Evolutionary conservation across 768 basidiomycete genomes (phyloP), one percentile per base, ranked within the genome.

Genomic region (Cyathus striatus): DNA sequence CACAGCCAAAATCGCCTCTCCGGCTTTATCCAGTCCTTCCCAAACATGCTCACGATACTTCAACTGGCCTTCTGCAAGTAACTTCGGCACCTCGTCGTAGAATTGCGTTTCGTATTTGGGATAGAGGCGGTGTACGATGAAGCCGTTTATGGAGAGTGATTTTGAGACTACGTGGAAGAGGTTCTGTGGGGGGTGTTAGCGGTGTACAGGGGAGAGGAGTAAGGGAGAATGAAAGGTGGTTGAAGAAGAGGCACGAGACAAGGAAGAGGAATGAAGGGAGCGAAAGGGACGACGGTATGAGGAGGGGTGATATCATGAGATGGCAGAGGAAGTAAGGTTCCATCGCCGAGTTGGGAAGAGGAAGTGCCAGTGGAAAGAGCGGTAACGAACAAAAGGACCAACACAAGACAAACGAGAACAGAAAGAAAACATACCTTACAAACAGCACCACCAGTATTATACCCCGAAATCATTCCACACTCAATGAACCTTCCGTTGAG

Each of bases 401-500:
- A n/a, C n/a, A n/a, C n/a, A n/a, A n/a, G n/a, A n/a, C n/a, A n/a
- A n/a, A n/a, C n/a, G n/a, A n/a, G n/a, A n/a, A n/a, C n/a, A n/a
- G n/a, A n/a, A n/a, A n/a, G n/a, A n/a, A 13, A 45, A 12, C 47
- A n/a, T 47, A 65, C 65, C 41, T 50, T 57, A 49, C 64, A 43
- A 0, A 58, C 55, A 12, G 49, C 33, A 2, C 57, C 53, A 2
- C 57, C 61, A 2, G 41, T 57, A 50, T 69, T 70, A 43, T 70
- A 70, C 0, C 55, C 50, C 23, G 59, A 56, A 3, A 69, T 68
- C 65, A 69, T 70, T 14, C 69, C 69, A 27, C 69, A 69, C 62
- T 68, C 66, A 26, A 83, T 69, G 45, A 84, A 77, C 6, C 78
- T 55, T 0, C 78, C 76, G 16, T 66, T 48, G 0, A 49, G 39